Base-by-base conservation (phyloP, 106 monocot species). In the Posidonia australis region DNA sequence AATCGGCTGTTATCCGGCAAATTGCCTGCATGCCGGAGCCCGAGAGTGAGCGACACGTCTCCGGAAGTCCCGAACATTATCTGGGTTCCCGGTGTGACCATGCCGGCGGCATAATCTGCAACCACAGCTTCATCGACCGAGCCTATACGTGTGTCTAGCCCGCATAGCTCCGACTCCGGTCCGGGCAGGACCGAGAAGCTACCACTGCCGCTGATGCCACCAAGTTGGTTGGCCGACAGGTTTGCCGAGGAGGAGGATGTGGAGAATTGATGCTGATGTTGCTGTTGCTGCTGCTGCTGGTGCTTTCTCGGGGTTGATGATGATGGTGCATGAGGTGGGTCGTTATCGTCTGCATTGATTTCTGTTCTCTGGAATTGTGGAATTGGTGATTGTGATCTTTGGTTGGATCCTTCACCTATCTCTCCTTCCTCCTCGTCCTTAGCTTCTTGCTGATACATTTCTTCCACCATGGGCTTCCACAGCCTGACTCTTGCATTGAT, bases 381-480 rank as follows among this genome's bases (percentile, higher is more conserved):
- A 22, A 28, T 56, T 47, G 68, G 42, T 10, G 44, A 28, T 62
- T 66, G 69, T 30, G 66, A 70, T 30, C 52, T 69, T 24, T 79
- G 76, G 63, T 68, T 67, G 5, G 63, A 77, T 13, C 67, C 49
- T 21, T 67, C 26, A 12, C 25, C 55, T 63, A 28, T 31, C 18
- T 81, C 74, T 14, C 26, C 73, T 17, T 51, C 70, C 20, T n/a
- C 62, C 21, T 58, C 65, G 10, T 94, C 86, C 56, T 78, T 87
- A 63, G 76, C 31, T 56, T 96, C 93, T 68, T 89, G 83, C 51
- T 84, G 83, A 69, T 94, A 94, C 93, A 94, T 94, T 23, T 94
- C 93, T 66, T 94, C 93, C 30, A 94, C 85, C 93, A 94, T 94
- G 18, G 93, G 93, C 62, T 94, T 94, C 93, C 93, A 93, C 59